Conservation (phyloP, 176 grass and related monocot species). For the Juncus inflexus region DNA sequence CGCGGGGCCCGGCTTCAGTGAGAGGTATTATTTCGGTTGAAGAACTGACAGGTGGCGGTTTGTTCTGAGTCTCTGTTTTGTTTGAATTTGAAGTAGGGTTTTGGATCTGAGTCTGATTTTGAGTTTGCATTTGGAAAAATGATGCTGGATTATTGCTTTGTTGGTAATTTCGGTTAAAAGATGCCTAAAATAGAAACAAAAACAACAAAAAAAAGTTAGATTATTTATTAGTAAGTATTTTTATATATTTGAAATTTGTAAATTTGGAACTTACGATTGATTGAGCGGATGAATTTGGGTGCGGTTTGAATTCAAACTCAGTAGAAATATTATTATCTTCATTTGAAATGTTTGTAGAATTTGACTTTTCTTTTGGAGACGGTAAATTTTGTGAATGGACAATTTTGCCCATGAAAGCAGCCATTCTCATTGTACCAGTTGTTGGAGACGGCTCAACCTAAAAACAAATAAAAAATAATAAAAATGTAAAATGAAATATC, state of each 20-base stretch:
- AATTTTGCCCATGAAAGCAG: conserved; percentile 60
- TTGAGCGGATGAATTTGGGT: conserved; percentile 44
- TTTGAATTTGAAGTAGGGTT: conserved; percentile 40
- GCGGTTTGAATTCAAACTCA: conserved; percentile 77
- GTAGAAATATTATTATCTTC: conserved; percentile 49
- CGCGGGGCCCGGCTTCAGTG: conserved; percentile 36
- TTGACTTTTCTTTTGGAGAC: conserved; percentile 56
- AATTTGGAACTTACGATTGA: conserved; percentile 20
- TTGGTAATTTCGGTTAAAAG: conserved; percentile 32
- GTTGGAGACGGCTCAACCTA: conserved; percentile 99
- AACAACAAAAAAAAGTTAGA: neutral
- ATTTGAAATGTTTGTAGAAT: conserved; percentile 7
- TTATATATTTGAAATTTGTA: neutral
- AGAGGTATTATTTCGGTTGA: conserved; percentile 46
- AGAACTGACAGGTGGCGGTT: conserved; percentile 26
- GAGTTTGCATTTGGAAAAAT: conserved; percentile 42
- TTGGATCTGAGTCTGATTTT: conserved; percentile 34
- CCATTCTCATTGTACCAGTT: conserved; percentile 82
- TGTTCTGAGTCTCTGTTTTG: conserved; percentile 34
- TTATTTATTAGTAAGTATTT: neutral
- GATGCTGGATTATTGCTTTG: conserved; percentile 25
- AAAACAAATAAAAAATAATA: conserved; percentile 23
- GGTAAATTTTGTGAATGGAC: conserved; percentile 33
- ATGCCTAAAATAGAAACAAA: conserved; percentile 45
- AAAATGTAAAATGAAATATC: conserved; percentile 14